A percentile compares a stretch with the other conserved stretches of the same genome.
Evolutionary conservation across 148 eudicot genomes (phyloP).

Genomic region (Heliosperma pusillum): DNA sequence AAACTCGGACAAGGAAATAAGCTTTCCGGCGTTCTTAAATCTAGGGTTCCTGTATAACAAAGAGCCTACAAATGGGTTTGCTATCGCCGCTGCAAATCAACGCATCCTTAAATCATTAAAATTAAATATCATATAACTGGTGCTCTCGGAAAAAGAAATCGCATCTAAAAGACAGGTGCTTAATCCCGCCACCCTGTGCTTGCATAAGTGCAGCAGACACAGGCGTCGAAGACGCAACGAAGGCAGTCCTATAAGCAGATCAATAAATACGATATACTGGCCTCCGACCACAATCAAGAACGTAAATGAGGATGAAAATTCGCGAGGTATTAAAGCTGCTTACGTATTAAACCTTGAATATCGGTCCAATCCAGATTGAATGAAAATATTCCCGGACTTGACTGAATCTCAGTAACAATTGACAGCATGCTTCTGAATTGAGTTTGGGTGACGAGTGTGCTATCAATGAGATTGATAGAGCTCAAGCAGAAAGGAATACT

Average conservation of each 20-base stretch:
- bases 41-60: conserved; percentile 49
- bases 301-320: not conserved
- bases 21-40: conserved; percentile 33
- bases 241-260: too few relatives aligned
- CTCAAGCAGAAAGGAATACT: conserved; percentile 76
- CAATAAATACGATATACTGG: too few relatives aligned
- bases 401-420: conserved; percentile 44
- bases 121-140: not conserved
- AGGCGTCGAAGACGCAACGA: too few relatives aligned
- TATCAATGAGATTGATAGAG: conserved; percentile 56
- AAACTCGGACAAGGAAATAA: conserved; percentile 46
- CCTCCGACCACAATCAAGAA: too few relatives aligned
- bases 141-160: too few relatives aligned
- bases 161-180: too few relatives aligned
- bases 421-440: conserved; percentile 30
- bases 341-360: conserved; percentile 70
- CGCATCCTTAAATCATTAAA: not conserved
- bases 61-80: conserved; percentile 32
- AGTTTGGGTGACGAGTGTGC: conserved; percentile 50
- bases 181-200: too few relatives aligned
- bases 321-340: conserved; percentile 21
- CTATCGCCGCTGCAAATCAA: conserved; percentile 60
- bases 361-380: conserved; percentile 71
- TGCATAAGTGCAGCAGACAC: too few relatives aligned
- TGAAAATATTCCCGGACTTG: conserved; percentile 52